Base-by-base conservation (phyloP, 257 asterid species). In the Hygrophila difformis region DNA sequence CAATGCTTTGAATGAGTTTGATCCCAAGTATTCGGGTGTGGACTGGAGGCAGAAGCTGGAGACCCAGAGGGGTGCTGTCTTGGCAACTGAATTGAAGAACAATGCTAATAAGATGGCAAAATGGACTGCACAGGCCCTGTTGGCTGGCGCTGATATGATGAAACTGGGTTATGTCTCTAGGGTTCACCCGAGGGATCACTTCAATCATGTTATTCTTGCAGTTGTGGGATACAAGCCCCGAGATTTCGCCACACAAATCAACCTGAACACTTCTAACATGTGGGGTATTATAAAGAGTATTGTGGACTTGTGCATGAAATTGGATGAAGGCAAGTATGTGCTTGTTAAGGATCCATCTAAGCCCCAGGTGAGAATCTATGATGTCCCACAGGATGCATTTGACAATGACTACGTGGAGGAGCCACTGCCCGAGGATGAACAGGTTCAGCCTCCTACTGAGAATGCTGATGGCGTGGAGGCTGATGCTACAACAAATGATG, bases 21-120 rank as follows among this genome's bases (percentile, higher is more conserved):
- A 91, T 74, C 81, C 95, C 0, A 86, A 91, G 72, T 84, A 74
- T 43, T 82, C 99, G 0, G 99, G 99, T 22, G 94, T 86, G 0
- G 95, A 86, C 19, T 91, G 99, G 97, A 74, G 96, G 76, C 96
- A 86, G 81, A 91, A 91, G 71, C 70, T 91, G 17, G 99, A 91
- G 69, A 80, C 97, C 2, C 99, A 86, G 53, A 72, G 99, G 59
- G 97, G 99, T 53, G 99, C 99, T 1, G 99, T 86, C 0, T 71
- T 86, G 72, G 99, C 99, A 0, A 91, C 95, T 9, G 99, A 91
- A 59, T 67, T 91, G 81, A 86, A 86, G 77, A 91, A 91, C 62
- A 91, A 91, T 56, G 93, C 97, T 0, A 91, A 86, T 64, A 91
- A 91, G 70, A 15, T 91, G 56, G 99, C 99, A 0, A 91, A 91